Conservation (phyloP, 148 eudicot genomes). For the Rhododendron simsii region DNA sequence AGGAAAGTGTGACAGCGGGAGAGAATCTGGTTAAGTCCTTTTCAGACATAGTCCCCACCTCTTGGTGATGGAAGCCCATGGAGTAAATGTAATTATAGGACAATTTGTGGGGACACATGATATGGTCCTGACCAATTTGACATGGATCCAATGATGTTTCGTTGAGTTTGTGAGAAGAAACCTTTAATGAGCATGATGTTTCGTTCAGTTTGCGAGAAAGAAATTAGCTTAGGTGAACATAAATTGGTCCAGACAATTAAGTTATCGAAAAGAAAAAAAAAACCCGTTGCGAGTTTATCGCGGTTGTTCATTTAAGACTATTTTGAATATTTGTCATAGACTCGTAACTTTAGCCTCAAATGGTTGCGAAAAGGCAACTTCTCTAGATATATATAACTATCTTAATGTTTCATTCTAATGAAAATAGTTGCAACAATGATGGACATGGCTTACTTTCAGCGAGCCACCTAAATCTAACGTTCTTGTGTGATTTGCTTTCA, state of each 20-base stretch:
- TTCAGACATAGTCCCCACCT: constrained; percentile 6
- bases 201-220: not conserved
- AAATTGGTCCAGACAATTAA: not conserved
- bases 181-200: constrained; percentile 4
- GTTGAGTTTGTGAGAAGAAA: not conserved
- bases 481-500: not conserved
- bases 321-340: not conserved
- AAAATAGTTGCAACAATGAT: not conserved
- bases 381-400: not conserved
- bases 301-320: not conserved
- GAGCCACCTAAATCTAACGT: not conserved
- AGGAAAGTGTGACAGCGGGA: not conserved
- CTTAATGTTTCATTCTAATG: not conserved
- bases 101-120: not conserved
- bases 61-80: not conserved
- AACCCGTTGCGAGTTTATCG: not conserved
- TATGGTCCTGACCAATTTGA: not conserved
- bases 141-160: constrained; percentile 1
- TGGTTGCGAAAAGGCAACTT: not conserved
- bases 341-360: not conserved
- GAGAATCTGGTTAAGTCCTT: constrained; percentile 7
- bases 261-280: no score
- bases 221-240: not conserved
- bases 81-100: not conserved
- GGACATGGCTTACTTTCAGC: not conserved